Percentiles rank a stretch among this genome's conserved stretches.
Evolutionary conservation across 202 grass and related monocot species (phyloP).

Genomic region (Digitaria exilis): DNA sequence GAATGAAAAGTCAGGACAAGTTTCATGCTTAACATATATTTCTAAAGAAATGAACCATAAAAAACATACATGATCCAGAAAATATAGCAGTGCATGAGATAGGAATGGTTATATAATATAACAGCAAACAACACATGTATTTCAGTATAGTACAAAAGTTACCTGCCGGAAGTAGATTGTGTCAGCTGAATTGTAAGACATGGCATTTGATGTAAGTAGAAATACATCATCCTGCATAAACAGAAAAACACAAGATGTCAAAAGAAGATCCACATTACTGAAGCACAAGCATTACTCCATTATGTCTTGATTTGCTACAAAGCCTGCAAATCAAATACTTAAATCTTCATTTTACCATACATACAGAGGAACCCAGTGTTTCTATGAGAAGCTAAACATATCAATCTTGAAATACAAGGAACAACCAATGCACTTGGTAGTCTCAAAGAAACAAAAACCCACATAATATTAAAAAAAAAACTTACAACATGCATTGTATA

Average conservation of each 20-base stretch:
- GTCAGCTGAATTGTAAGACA: constrained; percentile 74
- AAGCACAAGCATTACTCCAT: neutral
- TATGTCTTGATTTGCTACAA: constrained; percentile 23
- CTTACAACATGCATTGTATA: neutral
- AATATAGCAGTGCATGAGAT: neutral
- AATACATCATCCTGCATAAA: constrained; percentile 71
- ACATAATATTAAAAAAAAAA: neutral
- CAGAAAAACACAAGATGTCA: neutral
- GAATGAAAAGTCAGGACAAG: neutral
- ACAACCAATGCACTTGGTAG: neutral
- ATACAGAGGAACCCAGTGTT: constrained; percentile 13
- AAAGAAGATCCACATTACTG: neutral
- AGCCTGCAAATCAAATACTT: constrained; percentile 12
- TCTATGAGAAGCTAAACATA: constrained; percentile 7
- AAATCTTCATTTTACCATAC: constrained; percentile 3
- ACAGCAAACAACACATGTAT: constrained; percentile 7
- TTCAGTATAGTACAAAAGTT: constrained; percentile 25
- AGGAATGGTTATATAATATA: neutral
- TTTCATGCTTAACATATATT: constrained; percentile 27
- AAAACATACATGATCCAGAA: neutral
- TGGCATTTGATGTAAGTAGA: constrained; percentile 75
- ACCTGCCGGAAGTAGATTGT: constrained; percentile 80
- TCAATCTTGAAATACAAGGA: constrained; percentile 40
- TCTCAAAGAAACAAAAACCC: neutral
- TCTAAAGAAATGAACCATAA: neutral